Percentiles rank a stretch among this genome's conserved stretches.
Evolutionary conservation across 2,329 filamentous ascomycete genomes (phyloP).

Genomic region (Myriangium duriaei): DNA sequence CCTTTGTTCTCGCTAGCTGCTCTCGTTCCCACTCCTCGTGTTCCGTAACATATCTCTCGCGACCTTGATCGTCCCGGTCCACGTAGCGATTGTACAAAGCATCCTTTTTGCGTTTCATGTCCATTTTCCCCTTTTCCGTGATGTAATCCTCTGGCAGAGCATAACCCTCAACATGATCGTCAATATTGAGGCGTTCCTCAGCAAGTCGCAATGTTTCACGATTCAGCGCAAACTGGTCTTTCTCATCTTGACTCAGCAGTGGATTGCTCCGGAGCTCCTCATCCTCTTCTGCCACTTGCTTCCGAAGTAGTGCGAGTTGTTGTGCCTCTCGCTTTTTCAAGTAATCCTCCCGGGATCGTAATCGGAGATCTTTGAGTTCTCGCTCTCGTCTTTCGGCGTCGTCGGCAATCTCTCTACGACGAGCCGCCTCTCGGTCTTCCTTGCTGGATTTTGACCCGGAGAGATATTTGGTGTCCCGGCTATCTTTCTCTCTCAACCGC

Average conservation of each 20-base stretch:
- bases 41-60: conserved; percentile 83
- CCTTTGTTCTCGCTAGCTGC: conserved; percentile 75
- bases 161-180: conserved; percentile 87
- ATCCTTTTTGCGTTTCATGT: conserved; percentile 75
- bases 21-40: conserved; percentile 94
- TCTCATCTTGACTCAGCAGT: conserved; percentile 63
- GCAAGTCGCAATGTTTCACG: conserved; percentile 48
- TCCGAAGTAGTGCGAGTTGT: conserved; percentile 70
- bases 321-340: conserved; percentile 85
- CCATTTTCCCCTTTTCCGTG: conserved; percentile 81
- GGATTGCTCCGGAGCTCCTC: conserved; percentile 63
- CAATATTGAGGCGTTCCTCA: conserved; percentile 70
- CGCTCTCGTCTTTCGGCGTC: conserved; percentile 55
- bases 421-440: conserved; percentile 40
- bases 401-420: conserved; percentile 51
- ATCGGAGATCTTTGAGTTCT: conserved; percentile 67
- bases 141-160: conserved; percentile 90
- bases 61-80: conserved; percentile 72
- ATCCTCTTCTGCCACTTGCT: conserved; percentile 81
- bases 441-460: conserved; percentile 47
- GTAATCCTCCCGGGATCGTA: conserved; percentile 82
- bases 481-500: conserved; percentile 59
- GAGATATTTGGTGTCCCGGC: conserved; percentile 55
- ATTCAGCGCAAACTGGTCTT: conserved; percentile 79
- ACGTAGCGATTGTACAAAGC: conserved; percentile 84